Evolutionary conservation across 2,329 filamentous ascomycete species (phyloP), one percentile per base, ranked within the genome.

Genomic region (Colletotrichum scovillei): DNA sequence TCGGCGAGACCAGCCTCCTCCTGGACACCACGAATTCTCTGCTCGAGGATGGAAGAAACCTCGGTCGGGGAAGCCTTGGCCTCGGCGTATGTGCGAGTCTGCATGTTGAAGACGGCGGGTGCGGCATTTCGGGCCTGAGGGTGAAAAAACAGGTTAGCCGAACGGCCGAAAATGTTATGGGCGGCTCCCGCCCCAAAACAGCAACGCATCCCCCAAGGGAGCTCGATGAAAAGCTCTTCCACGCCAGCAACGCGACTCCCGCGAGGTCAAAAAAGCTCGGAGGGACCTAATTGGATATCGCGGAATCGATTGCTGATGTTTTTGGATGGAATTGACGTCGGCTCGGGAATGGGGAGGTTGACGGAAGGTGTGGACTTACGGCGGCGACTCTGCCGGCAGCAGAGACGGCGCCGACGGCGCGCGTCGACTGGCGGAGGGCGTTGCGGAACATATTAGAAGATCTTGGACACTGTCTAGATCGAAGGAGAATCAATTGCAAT

Each of bases 1-100:
- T 99, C 97, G 86, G 97, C 95, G 82, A 99, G 94, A 86, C 91
- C 92, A 84, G 94, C 90, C 90, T 98, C 97, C 89, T 98, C 97
- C 88, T 97, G 94, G 80, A 98, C 95, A 90, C 97, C 97, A 85
- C 97, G 94, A 84, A 99, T 99, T 88, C 95, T 92, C 92, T 98
- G 96, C 91, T 98, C 97, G 84, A 99, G 94, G 87, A 99, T 98
- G 81, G 96, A 98, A 80, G 97, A 98, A 82, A 98, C 96, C 91
- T 99, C 97, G 82, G 96, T 99, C 81, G 97, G 97, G 75, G 95
- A 87, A 82, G 97, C 95, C 92, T 98, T 98, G 80, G 94, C 93
- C 83, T 97, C 95, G 87, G 92, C 88, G 88, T 98, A 98, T 87
- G 91, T 91, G 88, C 97, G 94, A 85, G 92, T 86, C 85, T 94